Conservation (phyloP, 2,329 filamentous ascomycete genomes). For the Knufia fluminis region DNA sequence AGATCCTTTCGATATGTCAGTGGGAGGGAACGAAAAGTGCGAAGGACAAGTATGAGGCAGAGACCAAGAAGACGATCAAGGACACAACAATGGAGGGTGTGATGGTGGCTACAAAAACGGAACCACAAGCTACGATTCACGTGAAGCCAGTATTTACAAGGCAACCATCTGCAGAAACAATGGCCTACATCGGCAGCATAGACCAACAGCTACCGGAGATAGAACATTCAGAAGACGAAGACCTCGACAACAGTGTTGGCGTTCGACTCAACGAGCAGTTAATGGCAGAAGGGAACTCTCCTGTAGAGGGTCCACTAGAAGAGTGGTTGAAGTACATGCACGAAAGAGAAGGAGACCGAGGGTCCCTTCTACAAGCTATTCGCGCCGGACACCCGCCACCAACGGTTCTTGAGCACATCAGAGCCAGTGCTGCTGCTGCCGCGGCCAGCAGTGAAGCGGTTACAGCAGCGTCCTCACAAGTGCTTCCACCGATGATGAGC, state of each 20-base stretch:
- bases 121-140: neutral
- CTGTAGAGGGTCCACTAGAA: constrained; percentile 1
- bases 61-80: constrained; percentile 49
- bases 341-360: constrained; percentile 33
- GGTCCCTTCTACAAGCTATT: constrained; percentile 4
- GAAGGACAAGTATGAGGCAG: constrained; percentile 39
- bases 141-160: neutral
- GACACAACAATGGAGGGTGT: constrained; percentile 55
- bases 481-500: neutral
- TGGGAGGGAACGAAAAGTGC: constrained; percentile 46
- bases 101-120: constrained; percentile 13
- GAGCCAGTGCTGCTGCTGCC: constrained; percentile 3
- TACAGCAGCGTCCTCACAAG: constrained; percentile 1
- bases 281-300: constrained; percentile 38
- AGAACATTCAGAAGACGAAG: constrained; percentile 35
- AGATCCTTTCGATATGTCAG: constrained; percentile 53
- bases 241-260: constrained; percentile 43
- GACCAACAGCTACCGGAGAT: constrained; percentile 22
- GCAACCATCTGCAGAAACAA: constrained; percentile 8
- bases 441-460: constrained; percentile 2
- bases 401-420: constrained; percentile 3
- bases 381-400: constrained; percentile 6
- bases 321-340: constrained; percentile 11
- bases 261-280: constrained; percentile 44
- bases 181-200: constrained; percentile 20